These are phyloP conservation scores for Chaetoceros muelleri DNA, from an alignment of 108 stramenopile genomes.

Conservation along the genomic window DNA sequence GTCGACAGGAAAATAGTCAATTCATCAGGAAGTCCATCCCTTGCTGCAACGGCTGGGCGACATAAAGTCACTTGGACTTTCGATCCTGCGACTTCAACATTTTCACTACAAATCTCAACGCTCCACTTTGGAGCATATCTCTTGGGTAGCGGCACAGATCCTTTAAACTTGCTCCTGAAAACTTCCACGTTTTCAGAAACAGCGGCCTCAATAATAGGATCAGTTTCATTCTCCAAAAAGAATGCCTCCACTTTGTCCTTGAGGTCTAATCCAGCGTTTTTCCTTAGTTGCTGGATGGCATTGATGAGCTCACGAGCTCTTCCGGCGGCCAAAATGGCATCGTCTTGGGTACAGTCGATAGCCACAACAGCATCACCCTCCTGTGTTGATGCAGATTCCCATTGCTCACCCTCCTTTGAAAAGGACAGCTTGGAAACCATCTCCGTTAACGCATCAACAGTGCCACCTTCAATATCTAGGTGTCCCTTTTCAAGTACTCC, in stretches of 20 bases:
- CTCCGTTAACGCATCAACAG: conserved; percentile 66
- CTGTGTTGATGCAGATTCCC: conserved; percentile 70
- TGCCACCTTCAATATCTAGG: conserved; percentile 64
- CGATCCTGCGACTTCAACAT: conserved; percentile 65
- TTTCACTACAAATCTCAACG: conserved; percentile 48
- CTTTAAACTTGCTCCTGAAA: conserved; percentile 73
- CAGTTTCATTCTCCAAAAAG: conserved; percentile 65
- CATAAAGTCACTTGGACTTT: conserved; percentile 64
- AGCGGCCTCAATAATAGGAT: conserved; percentile 48
- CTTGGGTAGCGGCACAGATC: conserved; percentile 64
- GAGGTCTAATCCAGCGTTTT: conserved; percentile 80
- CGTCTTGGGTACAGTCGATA: conserved; percentile 92
- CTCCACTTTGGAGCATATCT: conserved; percentile 59
- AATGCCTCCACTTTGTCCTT: conserved; percentile 86
- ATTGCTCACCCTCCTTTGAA: conserved; percentile 84
- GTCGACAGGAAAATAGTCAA: conserved; percentile 49
- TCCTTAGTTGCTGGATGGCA: conserved; percentile 94
- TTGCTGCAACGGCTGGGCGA: conserved; percentile 59
- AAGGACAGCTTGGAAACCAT: conserved; percentile 85
- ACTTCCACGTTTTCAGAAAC: conserved; percentile 54
- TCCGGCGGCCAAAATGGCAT: conserved; percentile 82
- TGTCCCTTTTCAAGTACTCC: conserved; percentile 64
- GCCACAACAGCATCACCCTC: conserved; percentile 92
- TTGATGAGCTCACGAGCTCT: conserved; percentile 91
- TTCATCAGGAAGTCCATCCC: conserved; percentile 41